Percentiles rank a stretch among this genome's conserved stretches.
Conservation (phyloP, 1,139 yeast species). For the Zygoascus hellenicus region DNA sequence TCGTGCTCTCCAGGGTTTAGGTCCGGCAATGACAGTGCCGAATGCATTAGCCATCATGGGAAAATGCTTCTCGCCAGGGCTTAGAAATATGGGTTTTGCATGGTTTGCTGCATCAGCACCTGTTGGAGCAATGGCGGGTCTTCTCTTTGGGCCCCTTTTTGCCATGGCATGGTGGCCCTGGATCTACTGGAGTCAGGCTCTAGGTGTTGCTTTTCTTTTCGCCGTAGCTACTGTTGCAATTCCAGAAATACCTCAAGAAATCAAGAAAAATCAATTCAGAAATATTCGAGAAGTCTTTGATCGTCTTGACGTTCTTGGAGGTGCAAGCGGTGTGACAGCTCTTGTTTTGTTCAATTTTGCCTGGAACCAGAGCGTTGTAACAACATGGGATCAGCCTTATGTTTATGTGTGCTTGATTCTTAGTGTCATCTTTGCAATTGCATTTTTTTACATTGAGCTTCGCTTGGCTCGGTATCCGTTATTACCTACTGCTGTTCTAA, state of each 20-base stretch:
- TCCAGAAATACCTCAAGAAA: conserved; percentile 33
- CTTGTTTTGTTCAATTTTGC: conserved; percentile 48
- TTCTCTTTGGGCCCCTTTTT: background rate
- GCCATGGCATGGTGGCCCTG: conserved; percentile 1
- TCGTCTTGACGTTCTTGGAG: conserved; percentile 45
- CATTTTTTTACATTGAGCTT: conserved; percentile 37
- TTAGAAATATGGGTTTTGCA: conserved; percentile 2
- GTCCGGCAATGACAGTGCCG: conserved; percentile 1
- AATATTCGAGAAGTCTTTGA: conserved; percentile 3
- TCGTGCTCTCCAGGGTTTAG: conserved; percentile 1
- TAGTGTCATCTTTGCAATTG: conserved; percentile 37
- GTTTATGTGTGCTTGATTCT: conserved; percentile 46
- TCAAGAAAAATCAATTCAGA: conserved; percentile 28
- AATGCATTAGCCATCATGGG: conserved; percentile 4
- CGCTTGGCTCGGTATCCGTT: conserved; percentile 39
- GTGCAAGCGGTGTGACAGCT: conserved; percentile 43
- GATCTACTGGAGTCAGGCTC: conserved; percentile 27
- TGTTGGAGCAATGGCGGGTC: conserved; percentile 1
- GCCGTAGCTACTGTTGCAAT: conserved; percentile 38
- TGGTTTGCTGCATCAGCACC: conserved; percentile 5
- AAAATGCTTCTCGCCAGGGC: background rate
- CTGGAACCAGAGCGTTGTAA: conserved; percentile 57
- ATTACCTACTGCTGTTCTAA: conserved; percentile 40
- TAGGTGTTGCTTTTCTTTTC: conserved; percentile 34
- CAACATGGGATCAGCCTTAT: conserved; percentile 48